Evolutionary conservation across 1,139 yeast species (phyloP).

Genomic region (Candida sanyaensis): DNA sequence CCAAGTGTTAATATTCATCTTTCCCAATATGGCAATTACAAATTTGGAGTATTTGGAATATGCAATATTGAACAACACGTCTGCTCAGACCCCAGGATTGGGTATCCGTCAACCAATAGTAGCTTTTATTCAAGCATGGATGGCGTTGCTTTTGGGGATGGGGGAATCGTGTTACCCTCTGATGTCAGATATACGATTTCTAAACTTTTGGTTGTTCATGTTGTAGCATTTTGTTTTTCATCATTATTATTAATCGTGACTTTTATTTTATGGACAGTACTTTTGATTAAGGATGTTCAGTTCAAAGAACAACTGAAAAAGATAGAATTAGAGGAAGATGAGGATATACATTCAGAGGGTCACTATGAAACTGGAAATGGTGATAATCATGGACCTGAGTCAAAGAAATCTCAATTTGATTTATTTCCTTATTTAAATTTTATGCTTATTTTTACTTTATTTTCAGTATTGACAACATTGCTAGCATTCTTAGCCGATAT

Average conservation of each 20-base stretch:
- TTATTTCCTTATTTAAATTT: conserved; percentile 32
- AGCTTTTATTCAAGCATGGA: conserved; percentile 17
- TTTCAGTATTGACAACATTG: conserved; percentile 39
- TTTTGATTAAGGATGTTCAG: conserved; percentile 6
- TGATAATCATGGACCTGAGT: neutral
- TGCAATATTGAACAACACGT: conserved; percentile 29
- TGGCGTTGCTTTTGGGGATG: conserved; percentile 16
- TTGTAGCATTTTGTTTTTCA: conserved; percentile 42
- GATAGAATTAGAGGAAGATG: neutral
- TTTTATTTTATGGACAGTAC: conserved; percentile 10
- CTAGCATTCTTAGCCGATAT: conserved; percentile 46
- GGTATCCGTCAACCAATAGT: conserved; percentile 34
- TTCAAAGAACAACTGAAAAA: neutral
- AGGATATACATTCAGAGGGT: neutral
- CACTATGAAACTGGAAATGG: neutral
- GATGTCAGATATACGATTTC: conserved; percentile 43
- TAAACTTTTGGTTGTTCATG: conserved; percentile 46
- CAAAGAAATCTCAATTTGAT: conserved; percentile 18
- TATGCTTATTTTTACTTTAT: conserved; percentile 34
- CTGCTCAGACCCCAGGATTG: conserved; percentile 39
- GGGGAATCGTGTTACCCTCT: conserved; percentile 41
- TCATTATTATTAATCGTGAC: conserved; percentile 25
- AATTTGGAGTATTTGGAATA: conserved; percentile 50
- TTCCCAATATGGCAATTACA: conserved; percentile 30
- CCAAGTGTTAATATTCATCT: conserved; percentile 25